Evolutionary conservation across 495 filamentous ascomycete genomes (phyloP), one percentile per base, ranked within the genome.

Genomic region (Aspergillus olivimuriae): DNA sequence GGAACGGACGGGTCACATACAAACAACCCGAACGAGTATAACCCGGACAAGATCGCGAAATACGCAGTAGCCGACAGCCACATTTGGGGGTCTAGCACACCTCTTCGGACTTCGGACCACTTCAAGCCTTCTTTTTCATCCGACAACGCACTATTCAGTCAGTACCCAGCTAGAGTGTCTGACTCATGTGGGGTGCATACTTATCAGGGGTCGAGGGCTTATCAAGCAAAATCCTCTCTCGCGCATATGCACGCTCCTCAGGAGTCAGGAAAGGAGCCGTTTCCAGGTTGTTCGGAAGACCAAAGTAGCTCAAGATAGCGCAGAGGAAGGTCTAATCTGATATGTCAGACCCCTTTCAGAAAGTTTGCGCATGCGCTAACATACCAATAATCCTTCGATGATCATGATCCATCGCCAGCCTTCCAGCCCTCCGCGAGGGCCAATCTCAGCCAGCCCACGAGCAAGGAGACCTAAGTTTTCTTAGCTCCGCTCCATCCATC

Each of bases 391-490:
- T 0, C 80, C 80, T 52, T 85, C 82, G 33, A 85, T 73, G 24
- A 73, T 69, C 55, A 85, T 77, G 38, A 85, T 82, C 72, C 80
- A 82, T 39, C 79, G 69, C 80, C 78, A 83, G 6, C 74, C 75
- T 48, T 75, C 65, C 63, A 72, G 22, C 19, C 66, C 51, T 50
- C 64, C 47, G 70, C 61, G 32, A 4, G 60, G 60, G 20, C 72
- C 77, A 70, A 89, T 85, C 45, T 81, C 75, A 16, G 76, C 75
- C 32, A 87, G 72, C 3, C 71, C 84, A 45, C 74, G 83, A 14
- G 86, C 86, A 3, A 89, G 63, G 20, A 89, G 66, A 21, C 73
- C 76, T 77, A n/a, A n/a, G n/a, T n/a, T n/a, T n/a, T n/a, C n/a
- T n/a, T n/a, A n/a, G n/a, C n/a, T n/a, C n/a, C n/a, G n/a, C n/a